Evolutionary conservation across 2,329 filamentous ascomycete species (phyloP).

Genomic region (Pyrenochaeta sp.): DNA sequence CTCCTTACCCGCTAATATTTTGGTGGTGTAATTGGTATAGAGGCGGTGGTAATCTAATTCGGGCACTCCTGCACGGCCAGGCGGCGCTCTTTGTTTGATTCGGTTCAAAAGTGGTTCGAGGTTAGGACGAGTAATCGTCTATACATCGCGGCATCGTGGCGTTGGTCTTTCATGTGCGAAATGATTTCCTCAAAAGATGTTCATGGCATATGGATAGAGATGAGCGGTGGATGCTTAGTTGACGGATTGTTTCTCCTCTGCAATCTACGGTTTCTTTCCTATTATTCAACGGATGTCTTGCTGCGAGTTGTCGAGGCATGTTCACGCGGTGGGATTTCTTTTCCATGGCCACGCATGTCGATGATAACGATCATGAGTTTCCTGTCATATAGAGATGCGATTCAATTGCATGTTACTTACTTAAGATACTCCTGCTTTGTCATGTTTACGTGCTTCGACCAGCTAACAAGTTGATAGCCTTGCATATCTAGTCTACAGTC

Average conservation of each 20-base stretch:
- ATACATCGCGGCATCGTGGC: conserved; percentile 52
- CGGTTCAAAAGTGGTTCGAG: conserved; percentile 47
- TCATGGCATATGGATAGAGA: conserved; percentile 48
- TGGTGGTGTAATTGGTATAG: conserved; percentile 35
- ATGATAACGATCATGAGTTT: conserved; percentile 51
- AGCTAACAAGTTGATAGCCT: background rate
- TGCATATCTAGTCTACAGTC: background rate
- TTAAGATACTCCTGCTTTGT: conserved; percentile 16
- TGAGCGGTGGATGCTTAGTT: conserved; percentile 40
- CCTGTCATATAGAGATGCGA: conserved; percentile 49
- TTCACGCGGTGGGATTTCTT: conserved; percentile 41
- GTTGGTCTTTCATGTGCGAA: conserved; percentile 53
- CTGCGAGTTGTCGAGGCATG: conserved; percentile 48
- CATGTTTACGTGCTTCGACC: conserved; percentile 7
- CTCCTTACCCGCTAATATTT: conserved; percentile 31
- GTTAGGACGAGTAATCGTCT: conserved; percentile 42
- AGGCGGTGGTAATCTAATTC: conserved; percentile 44
- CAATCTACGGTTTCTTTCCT: conserved; percentile 46
- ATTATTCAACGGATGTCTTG: conserved; percentile 38
- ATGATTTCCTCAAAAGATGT: conserved; percentile 49
- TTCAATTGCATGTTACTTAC: conserved; percentile 46
- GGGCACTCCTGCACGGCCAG: conserved; percentile 43
- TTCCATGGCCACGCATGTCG: conserved; percentile 47
- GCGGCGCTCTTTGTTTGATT: conserved; percentile 37
- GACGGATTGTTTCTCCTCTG: conserved; percentile 37